phyloP scores from a whole-genome alignment of 1,284 basidiomycete species.

The Austroboletus sp. region DNA sequence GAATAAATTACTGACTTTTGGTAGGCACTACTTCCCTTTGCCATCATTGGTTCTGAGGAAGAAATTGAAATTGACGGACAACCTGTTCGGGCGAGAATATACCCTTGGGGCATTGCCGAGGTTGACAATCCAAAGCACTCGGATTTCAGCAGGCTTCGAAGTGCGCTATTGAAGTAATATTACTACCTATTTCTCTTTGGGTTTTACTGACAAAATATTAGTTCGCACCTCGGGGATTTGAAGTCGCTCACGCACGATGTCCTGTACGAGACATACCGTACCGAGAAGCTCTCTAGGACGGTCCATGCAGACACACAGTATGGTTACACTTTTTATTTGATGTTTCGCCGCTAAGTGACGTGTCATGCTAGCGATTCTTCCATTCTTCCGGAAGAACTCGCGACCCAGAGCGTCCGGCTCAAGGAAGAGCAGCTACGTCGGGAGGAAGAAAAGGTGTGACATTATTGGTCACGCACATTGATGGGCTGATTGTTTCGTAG shows the following conservation, averaged over 20 bases:
- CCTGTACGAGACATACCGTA: slow-evolving; percentile 93
- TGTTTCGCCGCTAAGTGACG: slow-evolving; percentile 13
- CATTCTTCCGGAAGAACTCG: slow-evolving; percentile 91
- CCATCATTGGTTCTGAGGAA: slow-evolving; percentile 95
- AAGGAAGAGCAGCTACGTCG: slow-evolving; percentile 98
- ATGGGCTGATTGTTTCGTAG: slow-evolving; percentile 35
- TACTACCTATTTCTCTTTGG: not conserved
- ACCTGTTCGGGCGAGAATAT: slow-evolving; percentile 84
- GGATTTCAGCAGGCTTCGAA: slow-evolving; percentile 89
- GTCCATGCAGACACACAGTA: slow-evolving; percentile 81
- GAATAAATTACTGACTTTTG: slow-evolving; percentile 2
- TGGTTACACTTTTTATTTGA: slow-evolving; percentile 26
- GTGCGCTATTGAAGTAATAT: slow-evolving; percentile 78
- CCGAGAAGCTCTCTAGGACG: slow-evolving; percentile 92
- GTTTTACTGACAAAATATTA: slow-evolving; percentile 31
- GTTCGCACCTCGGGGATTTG: slow-evolving; percentile 90
- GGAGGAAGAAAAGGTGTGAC: slow-evolving; percentile 85
- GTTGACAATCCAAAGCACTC: slow-evolving; percentile 98
- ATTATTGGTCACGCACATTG: not conserved
- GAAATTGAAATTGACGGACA: slow-evolving; percentile 92
- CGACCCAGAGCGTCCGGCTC: slow-evolving; percentile 91
- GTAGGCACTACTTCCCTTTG: slow-evolving; percentile 87
- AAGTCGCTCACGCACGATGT: slow-evolving; percentile 95
- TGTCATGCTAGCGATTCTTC: slow-evolving; percentile 63
- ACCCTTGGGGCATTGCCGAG: slow-evolving; percentile 98